A percentile compares a stretch with the other conserved stretches of the same genome.
Conservation (phyloP, 805 yeast genomes). For the Teunomyces pallodes region DNA sequence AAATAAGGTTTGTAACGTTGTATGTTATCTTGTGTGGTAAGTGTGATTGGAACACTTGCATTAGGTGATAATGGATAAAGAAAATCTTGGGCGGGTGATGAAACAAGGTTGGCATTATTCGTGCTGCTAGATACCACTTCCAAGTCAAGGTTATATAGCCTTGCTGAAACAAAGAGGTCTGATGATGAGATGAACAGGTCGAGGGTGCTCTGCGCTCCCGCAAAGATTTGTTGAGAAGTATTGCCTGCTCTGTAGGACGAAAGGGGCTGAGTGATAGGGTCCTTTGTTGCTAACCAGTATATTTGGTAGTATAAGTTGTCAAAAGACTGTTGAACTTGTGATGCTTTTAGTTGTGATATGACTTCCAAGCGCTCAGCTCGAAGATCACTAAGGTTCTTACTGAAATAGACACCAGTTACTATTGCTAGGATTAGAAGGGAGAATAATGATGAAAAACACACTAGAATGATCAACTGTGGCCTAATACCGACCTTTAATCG, state of each 20-base stretch:
- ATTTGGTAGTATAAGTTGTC: conserved; percentile 66
- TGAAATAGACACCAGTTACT: conserved; percentile 71
- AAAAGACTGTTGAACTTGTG: conserved; percentile 72
- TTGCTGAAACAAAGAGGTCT: conserved; percentile 59
- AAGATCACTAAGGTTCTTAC: conserved; percentile 55
- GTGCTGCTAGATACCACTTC: conserved; percentile 40
- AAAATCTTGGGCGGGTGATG: conserved; percentile 28
- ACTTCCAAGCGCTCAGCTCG: conserved; percentile 72
- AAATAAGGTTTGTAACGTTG: conserved; percentile 29
- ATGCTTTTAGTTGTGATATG: conserved; percentile 76
- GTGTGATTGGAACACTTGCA: conserved; percentile 42
- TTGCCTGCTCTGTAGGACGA: conserved; percentile 72
- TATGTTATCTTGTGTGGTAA: conserved; percentile 12
- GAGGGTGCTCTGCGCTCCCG: conserved; percentile 44
- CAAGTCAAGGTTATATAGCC: conserved; percentile 63
- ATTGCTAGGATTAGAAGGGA: conserved; percentile 72
- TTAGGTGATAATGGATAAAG: conserved; percentile 53
- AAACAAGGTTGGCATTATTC: conserved; percentile 26
- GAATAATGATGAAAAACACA: conserved; percentile 63
- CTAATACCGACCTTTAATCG: conserved; percentile 61
- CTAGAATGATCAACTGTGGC: conserved; percentile 71
- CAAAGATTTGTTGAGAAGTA: conserved; percentile 42
- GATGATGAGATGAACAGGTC: conserved; percentile 66
- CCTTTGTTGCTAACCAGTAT: conserved; percentile 60
- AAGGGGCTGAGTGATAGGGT: conserved; percentile 58